Evolutionary conservation across 331 rosid genomes (phyloP), one percentile per base, ranked within the genome.

Genomic region (Phaseolus coccineus): DNA sequence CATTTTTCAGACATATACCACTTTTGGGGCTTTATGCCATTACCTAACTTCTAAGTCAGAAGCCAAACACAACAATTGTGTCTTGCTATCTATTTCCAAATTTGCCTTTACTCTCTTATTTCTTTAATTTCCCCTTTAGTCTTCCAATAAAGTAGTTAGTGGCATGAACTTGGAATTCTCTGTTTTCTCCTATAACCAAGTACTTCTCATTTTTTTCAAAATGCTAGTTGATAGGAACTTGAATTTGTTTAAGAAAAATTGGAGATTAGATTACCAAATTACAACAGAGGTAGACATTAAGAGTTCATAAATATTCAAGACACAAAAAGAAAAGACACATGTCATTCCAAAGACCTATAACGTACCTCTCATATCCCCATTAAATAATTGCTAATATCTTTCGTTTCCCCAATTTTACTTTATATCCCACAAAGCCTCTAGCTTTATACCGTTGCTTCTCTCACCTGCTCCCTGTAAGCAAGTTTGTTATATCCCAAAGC

Each of bases 61-160:
- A 27, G 47, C 50, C 67, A 28, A 56, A 53, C 68, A 1, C 56
- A 77, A 16, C 15, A 39, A 24, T 51, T 66, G 35, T 52, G 55
- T 68, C 37, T 35, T 44, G 35, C 44, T 15, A 35, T 39, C 16
- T 1, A 15, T 42, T 69, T 68, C n/a, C 33, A 55, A 51, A 35
- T 55, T 56, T 68, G 16, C 69, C 81, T 35, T 77, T 66, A 5
- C 68, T 77, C 50, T 68, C 50, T 55, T 69, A 69, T 55, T 55
- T 68, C 27, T 78, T 22, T 52, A 50, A 19, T 35, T 42, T 68
- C 69, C 47, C n/a, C 2, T 4, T 53, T 7, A 53, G 28, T 39
- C 35, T 51, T 67, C 76, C 70, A 58, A 56, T 25, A 68, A 31
- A 28, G 47, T 24, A 67, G 28, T 39, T 50, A n/a, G 56, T 35